Percentiles rank a stretch among this genome's conserved stretches.
Evolutionary conservation across 306 rosid species (phyloP).

Genomic region (Quercus wislizeni): DNA sequence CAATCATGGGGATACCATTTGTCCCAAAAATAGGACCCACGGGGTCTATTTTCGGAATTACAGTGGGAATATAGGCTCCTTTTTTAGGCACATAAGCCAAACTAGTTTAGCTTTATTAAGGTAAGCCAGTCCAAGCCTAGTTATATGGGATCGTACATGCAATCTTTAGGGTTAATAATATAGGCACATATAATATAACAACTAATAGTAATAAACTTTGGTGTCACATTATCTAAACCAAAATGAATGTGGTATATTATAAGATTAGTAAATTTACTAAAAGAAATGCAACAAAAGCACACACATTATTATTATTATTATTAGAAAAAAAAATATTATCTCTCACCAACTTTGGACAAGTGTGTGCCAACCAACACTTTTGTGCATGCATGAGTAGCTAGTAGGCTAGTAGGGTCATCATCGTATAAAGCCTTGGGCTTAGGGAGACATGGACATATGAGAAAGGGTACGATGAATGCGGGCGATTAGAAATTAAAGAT

Average conservation of each 20-base stretch:
- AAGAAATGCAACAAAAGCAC: too few species aligned
- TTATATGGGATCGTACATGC: background rate
- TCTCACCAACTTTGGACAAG: background rate
- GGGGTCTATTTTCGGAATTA: constrained; percentile 28
- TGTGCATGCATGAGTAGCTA: background rate
- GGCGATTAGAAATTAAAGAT: constrained; percentile 53
- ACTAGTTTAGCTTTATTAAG: background rate
- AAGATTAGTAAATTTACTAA: too few species aligned
- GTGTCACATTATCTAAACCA: background rate
- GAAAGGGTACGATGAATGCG: constrained; percentile 71
- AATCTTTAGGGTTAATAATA: background rate
- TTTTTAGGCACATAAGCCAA: constrained; percentile 26
- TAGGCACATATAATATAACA: too few species aligned
- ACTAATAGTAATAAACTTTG: background rate
- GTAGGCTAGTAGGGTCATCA: constrained; percentile 9
- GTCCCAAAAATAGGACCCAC: constrained; percentile 65
- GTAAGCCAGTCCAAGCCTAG: background rate
- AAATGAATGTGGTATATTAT: background rate
- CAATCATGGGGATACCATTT: constrained; percentile 78
- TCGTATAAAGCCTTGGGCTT: constrained; percentile 9
- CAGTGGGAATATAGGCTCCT: constrained; percentile 10
- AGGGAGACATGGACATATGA: constrained; percentile 58
- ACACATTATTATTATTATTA: too few species aligned
- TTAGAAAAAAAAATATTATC: background rate
- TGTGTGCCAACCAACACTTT: background rate